Evolutionary conservation across 23 red algal genomes (phyloP).

Genomic region (Gracilariopsis chorda): DNA sequence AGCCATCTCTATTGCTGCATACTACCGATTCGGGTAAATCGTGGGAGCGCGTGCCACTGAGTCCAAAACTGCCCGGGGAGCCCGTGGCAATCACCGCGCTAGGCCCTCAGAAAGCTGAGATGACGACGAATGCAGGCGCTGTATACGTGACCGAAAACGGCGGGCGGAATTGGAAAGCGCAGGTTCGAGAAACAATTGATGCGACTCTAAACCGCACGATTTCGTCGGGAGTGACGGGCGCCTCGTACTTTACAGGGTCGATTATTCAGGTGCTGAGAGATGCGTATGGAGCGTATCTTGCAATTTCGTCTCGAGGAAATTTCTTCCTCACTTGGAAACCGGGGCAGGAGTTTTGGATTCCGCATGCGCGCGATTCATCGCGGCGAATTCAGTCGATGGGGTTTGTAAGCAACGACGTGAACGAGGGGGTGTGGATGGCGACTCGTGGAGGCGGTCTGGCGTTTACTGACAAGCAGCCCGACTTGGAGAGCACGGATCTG

Average conservation of each 20-base stretch:
- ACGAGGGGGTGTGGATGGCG: conserved; percentile 92
- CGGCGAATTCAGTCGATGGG: conserved; percentile 92
- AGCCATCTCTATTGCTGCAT: conserved; percentile 85
- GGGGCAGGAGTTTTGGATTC: conserved; percentile 97
- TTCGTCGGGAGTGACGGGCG: conserved; percentile 85
- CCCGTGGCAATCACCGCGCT: conserved; percentile 90
- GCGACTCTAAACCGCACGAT: conserved; percentile 96
- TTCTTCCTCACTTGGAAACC: conserved; percentile 98
- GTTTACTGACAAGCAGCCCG: conserved; percentile 58
- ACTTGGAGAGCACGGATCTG: conserved; percentile 59
- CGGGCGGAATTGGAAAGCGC: conserved; percentile 95
- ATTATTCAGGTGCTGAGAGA: conserved; percentile 90
- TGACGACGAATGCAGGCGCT: conserved; percentile 95
- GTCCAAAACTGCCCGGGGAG: conserved; percentile 91
- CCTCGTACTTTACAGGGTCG: conserved; percentile 91
- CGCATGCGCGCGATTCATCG: conserved; percentile 84
- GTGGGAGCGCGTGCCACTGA: conserved; percentile 91
- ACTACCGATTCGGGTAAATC: conserved; percentile 78
- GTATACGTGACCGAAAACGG: conserved; percentile 90
- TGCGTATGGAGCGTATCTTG: conserved; percentile 81
- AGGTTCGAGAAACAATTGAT: conserved; percentile 95
- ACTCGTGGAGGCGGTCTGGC: conserved; percentile 82
- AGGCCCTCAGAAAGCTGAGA: conserved; percentile 70
- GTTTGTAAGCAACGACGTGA: conserved; percentile 84
- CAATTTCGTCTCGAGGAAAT: conserved; percentile 92